Evolutionary conservation across 129 eudicot genomes (phyloP).

Genomic region (Saposhnikovia divaricata): DNA sequence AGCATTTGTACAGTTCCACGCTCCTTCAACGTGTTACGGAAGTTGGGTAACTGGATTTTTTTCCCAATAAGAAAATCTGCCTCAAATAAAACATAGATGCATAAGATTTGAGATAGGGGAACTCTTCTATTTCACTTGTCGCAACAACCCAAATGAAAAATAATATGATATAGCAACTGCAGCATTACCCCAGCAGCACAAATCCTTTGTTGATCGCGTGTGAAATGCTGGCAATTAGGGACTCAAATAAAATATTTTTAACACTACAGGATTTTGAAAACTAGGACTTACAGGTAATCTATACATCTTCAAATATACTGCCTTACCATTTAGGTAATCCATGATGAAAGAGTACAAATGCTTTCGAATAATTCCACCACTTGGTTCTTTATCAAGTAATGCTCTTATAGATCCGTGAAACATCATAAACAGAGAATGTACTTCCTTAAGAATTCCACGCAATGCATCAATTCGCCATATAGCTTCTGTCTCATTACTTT

Average conservation of each 20-base stretch:
- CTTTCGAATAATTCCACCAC: slow-evolving; percentile 61
- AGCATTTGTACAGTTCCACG: slow-evolving; percentile 89
- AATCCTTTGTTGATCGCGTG: slow-evolving; percentile 67
- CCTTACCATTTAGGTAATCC: slow-evolving; percentile 82
- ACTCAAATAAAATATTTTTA: slow-evolving; percentile 46
- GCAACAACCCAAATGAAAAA: slow-evolving; percentile 37
- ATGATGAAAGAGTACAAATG: slow-evolving; percentile 67
- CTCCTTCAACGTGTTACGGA: slow-evolving; percentile 78
- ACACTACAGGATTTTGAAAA: slow-evolving; percentile 20
- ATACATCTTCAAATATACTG: slow-evolving; percentile 12
- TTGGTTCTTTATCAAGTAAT: slow-evolving; percentile 80
- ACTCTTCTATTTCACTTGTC: slow-evolving; percentile 41
- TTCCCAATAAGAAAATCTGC: slow-evolving; percentile 74
- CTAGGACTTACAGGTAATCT: slow-evolving; percentile 5
- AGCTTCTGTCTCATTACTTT: slow-evolving; percentile 73
- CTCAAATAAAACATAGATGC: slow-evolving; percentile 47
- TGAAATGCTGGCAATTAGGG: slow-evolving; percentile 82
- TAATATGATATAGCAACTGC: slow-evolving; percentile 51
- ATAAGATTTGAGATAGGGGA: slow-evolving; percentile 37
- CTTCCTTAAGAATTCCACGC: slow-evolving; percentile 72
- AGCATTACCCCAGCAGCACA: slow-evolving; percentile 90
- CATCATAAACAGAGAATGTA: slow-evolving; percentile 84
- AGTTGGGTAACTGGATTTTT: slow-evolving; percentile 73
- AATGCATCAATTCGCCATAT: slow-evolving; percentile 77
- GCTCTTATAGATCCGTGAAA: slow-evolving; percentile 77